Base-by-base conservation (phyloP, 2,329 filamentous ascomycete species). In the Botryotinia narcissicola region DNA sequence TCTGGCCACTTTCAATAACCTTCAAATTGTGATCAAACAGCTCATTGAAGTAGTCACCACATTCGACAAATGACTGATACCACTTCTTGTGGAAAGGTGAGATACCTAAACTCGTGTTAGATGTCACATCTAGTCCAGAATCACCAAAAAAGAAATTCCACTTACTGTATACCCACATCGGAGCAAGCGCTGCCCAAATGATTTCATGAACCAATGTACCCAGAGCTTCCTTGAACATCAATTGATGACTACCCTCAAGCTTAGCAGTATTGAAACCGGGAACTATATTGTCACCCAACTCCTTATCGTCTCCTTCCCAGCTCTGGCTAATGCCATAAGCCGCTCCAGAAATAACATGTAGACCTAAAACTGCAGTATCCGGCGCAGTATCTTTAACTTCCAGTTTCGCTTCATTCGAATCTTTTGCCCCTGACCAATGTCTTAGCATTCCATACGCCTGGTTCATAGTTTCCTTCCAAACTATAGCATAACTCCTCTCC, bases 401-500 rank as follows among this genome's bases (percentile, higher is more conserved):
- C 59, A 80, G 81, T 16, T 78, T 82, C 70, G 80, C 75, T 4
- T 82, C 82, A 59, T 83, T 80, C 3, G 81, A 78, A 1, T 82
- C 84, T 9, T 87, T 82, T 89, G 90, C 92, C 66, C 85, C 84
- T 48, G 82, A 80, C 46, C 60, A 62, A 62, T 40, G 37, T 20
- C 22, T 62, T 3, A 92, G 78, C 87, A 93, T 87, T 25, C 86
- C 86, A 75, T 87, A 83, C 0, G 91, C 87, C 83, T 95, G 92
- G 73, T 85, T 83, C 72, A 92, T 83, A 1, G 87, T 86, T 79
- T 93, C 90, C 10, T 82, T 83, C 81, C 90, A 93, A 2, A 92
- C 89, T 37, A 92, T 80, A 25, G 86, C 84, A 73, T 93, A 90
- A 81, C 93, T 95, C 82, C 87, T 90, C 83, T 95, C 93, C 74